A percentile compares a stretch with the other conserved stretches of the same genome.
These are phyloP conservation scores for Sphaerulina populicola DNA, from an alignment of 2,329 filamentous ascomycete genomes.

Conservation along the genomic window DNA sequence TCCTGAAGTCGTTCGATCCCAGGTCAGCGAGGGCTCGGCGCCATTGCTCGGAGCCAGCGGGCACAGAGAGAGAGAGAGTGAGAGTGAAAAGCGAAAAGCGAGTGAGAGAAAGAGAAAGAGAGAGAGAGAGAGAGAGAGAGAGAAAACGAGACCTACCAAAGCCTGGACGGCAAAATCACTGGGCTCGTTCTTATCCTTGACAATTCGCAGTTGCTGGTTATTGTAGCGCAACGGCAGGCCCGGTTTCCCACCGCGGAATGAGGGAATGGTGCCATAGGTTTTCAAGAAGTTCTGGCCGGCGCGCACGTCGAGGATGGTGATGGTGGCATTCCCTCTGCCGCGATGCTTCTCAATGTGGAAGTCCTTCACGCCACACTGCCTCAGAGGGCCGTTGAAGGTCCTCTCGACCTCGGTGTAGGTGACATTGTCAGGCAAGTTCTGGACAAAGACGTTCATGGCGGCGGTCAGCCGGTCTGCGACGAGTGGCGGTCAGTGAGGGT, in stretches of 20 bases:
- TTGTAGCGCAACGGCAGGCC: slow-evolving; percentile 14
- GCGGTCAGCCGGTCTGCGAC: too few species aligned
- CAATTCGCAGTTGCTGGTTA: slow-evolving; percentile 4
- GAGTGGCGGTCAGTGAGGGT: too few species aligned
- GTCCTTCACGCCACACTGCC: slow-evolving; percentile 34
- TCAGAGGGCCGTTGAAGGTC: slow-evolving; percentile 36
- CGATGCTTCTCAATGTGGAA: slow-evolving; percentile 41
- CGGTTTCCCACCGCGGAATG: slow-evolving; percentile 9
- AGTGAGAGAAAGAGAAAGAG: too few species aligned
- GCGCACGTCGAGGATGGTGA: slow-evolving; percentile 40
- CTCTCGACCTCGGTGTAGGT: slow-evolving; percentile 38
- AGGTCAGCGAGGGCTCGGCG: neutral
- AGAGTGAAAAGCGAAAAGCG: too few species aligned
- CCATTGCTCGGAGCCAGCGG: too few species aligned
- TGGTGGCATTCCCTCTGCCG: slow-evolving; percentile 36
- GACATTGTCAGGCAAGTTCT: slow-evolving; percentile 36
- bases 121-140: neutral
- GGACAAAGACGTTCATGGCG: slow-evolving; percentile 43
- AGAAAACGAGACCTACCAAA: slow-evolving; percentile 13
- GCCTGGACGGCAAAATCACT: slow-evolving; percentile 23
- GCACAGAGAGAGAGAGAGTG: too few species aligned
- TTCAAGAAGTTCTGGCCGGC: slow-evolving; percentile 41
- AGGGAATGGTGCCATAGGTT: slow-evolving; percentile 25
- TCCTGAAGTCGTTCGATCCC: neutral
- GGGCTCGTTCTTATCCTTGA: slow-evolving; percentile 10